These are phyloP conservation scores for Penicillium bovifimosum DNA, from an alignment of 495 filamentous ascomycete genomes.

Conservation along the genomic window DNA sequence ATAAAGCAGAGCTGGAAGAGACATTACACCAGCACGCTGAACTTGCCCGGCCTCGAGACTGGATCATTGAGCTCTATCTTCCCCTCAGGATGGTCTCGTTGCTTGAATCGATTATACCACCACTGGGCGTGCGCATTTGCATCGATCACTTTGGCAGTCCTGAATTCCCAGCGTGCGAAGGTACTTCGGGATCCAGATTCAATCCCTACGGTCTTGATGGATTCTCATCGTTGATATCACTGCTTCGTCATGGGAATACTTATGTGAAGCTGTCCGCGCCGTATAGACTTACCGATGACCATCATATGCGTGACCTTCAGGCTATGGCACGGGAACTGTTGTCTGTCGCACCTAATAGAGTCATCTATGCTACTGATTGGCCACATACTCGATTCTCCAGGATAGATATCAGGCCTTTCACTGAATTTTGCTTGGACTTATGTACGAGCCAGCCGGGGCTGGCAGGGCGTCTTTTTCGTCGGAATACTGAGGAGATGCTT, in stretches of 20 bases:
- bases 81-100: slow-evolving; percentile 37
- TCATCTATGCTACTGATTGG: slow-evolving; percentile 51
- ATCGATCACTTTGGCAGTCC: slow-evolving; percentile 50
- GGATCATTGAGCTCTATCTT: slow-evolving; percentile 47
- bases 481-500: slow-evolving; percentile 42
- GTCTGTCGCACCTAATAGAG: slow-evolving; percentile 27
- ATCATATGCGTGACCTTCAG: slow-evolving; percentile 31
- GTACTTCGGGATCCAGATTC: slow-evolving; percentile 19
- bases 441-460: slow-evolving; percentile 34
- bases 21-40: slow-evolving; percentile 40
- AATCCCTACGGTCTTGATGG: slow-evolving; percentile 40
- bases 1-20: slow-evolving; percentile 27
- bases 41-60: slow-evolving; percentile 37
- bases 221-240: slow-evolving; percentile 36
- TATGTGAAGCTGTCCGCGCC: slow-evolving; percentile 49
- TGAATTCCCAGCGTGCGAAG: slow-evolving; percentile 16
- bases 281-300: slow-evolving; percentile 42
- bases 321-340: slow-evolving; percentile 37
- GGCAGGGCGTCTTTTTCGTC: slow-evolving; percentile 39
- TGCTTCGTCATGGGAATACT: slow-evolving; percentile 34
- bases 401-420: slow-evolving; percentile 40
- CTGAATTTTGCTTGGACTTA: slow-evolving; percentile 37
- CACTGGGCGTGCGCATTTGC: slow-evolving; percentile 40
- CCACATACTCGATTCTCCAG: slow-evolving; percentile 47
- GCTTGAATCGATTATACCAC: slow-evolving; percentile 38